Conservation (phyloP, 140 eudicot species). For the Anethum foeniculum region DNA sequence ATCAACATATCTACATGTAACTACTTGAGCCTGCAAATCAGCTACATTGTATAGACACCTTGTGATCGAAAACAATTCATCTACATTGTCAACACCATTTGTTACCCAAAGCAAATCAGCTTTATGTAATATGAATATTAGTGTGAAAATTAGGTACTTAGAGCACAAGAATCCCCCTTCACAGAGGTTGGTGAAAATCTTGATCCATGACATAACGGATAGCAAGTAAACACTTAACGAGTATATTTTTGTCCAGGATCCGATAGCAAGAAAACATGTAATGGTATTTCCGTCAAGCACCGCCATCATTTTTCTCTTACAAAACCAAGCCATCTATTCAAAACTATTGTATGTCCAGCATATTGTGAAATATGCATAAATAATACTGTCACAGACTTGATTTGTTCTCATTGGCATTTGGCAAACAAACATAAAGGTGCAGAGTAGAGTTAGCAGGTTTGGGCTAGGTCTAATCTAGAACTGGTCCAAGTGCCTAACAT, state of each 20-base stretch:
- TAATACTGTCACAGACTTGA: neutral
- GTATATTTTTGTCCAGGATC: neutral
- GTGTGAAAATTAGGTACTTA: neutral
- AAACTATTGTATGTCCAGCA: neutral
- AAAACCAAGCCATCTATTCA: neutral
- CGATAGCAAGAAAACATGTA: neutral
- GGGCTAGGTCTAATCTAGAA: neutral
- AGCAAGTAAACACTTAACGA: neutral
- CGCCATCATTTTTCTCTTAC: neutral
- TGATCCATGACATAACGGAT: neutral
- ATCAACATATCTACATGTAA: neutral
- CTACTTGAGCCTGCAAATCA: neutral
- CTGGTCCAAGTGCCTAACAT: slow-evolving; percentile 5
- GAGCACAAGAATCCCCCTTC: neutral
- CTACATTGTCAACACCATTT: neutral
- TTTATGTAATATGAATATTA: too few relatives aligned
- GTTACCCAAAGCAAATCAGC: neutral
- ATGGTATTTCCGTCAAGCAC: neutral
- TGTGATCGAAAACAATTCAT: neutral
- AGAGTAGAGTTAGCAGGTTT: neutral
- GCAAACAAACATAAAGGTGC: neutral
- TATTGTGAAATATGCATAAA: neutral
- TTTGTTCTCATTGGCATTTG: neutral
- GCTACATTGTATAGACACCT: neutral
- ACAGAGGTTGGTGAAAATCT: neutral